Conservation (phyloP, 352 stramenopile genomes). For the Phytophthora sansomeana region DNA sequence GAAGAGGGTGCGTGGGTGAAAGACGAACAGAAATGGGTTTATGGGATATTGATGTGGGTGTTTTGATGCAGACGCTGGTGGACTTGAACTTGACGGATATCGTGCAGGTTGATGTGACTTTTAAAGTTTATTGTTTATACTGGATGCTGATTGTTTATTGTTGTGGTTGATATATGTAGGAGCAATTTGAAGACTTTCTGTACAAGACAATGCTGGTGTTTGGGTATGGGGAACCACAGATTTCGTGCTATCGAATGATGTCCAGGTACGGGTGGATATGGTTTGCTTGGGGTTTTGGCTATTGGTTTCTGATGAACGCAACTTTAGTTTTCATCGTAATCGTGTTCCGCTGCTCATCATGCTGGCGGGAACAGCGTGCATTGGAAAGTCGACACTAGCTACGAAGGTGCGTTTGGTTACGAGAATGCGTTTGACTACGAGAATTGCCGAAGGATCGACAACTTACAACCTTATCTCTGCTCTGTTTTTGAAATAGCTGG, state of each 20-base stretch:
- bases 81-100: constrained; percentile 89
- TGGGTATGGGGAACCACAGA: constrained; percentile 86
- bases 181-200: constrained; percentile 92
- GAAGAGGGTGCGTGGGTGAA: constrained; percentile 64
- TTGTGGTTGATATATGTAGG: constrained; percentile 34
- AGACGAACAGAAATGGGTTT: neutral
- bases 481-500: constrained; percentile 53
- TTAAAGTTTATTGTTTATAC: neutral
- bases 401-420: constrained; percentile 67
- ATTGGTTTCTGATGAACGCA: neutral
- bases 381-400: constrained; percentile 87
- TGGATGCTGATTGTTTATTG: neutral
- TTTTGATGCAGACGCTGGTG: constrained; percentile 72
- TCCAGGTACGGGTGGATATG: constrained; percentile 46
- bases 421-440: neutral
- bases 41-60: neutral
- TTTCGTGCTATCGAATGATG: constrained; percentile 91
- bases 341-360: constrained; percentile 88
- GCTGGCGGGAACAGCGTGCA: constrained; percentile 81
- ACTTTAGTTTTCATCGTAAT: constrained; percentile 79
- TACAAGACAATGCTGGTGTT: constrained; percentile 93
- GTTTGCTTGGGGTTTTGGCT: neutral
- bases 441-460: neutral
- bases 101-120: constrained; percentile 55
- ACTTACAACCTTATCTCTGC: neutral